Conservation (phyloP, 371 early-diverging fungal genomes). For the Rhizopus sp. region DNA sequence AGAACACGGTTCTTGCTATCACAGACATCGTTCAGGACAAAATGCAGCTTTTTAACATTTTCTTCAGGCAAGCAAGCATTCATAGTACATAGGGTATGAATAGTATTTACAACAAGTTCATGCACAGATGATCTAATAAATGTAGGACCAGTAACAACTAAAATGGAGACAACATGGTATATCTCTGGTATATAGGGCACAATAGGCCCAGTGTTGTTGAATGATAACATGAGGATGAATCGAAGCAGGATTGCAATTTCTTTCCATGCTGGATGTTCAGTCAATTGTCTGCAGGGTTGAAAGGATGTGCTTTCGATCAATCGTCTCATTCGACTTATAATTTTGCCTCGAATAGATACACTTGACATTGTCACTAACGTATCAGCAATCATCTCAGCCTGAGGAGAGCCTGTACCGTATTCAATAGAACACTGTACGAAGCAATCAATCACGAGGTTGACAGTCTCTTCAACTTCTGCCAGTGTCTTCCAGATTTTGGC, state of each 20-base stretch:
- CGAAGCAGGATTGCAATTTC: slow-evolving; percentile 88
- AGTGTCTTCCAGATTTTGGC: slow-evolving; percentile 82
- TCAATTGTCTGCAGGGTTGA: slow-evolving; percentile 66
- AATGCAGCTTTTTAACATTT: slow-evolving; percentile 59
- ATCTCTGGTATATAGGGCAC: slow-evolving; percentile 85
- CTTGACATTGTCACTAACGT: slow-evolving; percentile 83
- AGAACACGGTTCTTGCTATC: slow-evolving; percentile 77
- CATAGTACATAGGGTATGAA: slow-evolving; percentile 82
- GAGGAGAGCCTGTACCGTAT: slow-evolving; percentile 73
- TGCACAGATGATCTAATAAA: slow-evolving; percentile 85
- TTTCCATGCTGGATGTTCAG: slow-evolving; percentile 83
- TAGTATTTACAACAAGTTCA: slow-evolving; percentile 88
- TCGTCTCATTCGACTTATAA: slow-evolving; percentile 79
- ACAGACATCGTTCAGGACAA: slow-evolving; percentile 69
- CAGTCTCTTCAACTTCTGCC: slow-evolving; percentile 76
- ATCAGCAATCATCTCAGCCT: slow-evolving; percentile 85
- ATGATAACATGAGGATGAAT: slow-evolving; percentile 86
- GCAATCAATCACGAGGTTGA: slow-evolving; percentile 76
- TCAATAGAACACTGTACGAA: slow-evolving; percentile 83
- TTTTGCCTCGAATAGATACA: slow-evolving; percentile 77
- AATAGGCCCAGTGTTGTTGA: slow-evolving; percentile 70
- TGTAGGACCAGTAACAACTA: slow-evolving; percentile 84
- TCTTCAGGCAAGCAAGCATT: slow-evolving; percentile 61
- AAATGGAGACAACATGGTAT: slow-evolving; percentile 79
- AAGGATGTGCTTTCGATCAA: slow-evolving; percentile 75